Evolutionary conservation across 2,329 filamentous ascomycete genomes (phyloP), one percentile per base, ranked within the genome.

Genomic region (Monilinia vaccinii-corymbosi): DNA sequence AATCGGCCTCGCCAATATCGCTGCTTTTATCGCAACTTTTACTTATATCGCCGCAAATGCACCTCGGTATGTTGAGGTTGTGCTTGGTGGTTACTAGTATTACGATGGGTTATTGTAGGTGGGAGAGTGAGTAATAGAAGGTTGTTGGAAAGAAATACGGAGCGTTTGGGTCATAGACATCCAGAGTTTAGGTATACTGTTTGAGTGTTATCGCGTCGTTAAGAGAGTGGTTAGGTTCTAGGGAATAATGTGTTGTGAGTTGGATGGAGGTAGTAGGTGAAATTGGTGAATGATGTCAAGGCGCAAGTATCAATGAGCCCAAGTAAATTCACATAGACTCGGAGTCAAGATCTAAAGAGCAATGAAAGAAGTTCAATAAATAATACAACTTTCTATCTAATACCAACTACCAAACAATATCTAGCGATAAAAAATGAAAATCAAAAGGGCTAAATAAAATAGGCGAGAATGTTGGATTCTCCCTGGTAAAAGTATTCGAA

Each of bases 161-260:
- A 92, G 75, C 80, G 89, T 62, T 71, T 90, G 65, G 89, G 89
- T 1, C 89, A 94, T 72, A 77, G 77, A 73, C 79, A 83, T 60
- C 86, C 87, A 1, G 83, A 88, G 68, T 91, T 91, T 69, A 70
- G 85, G 45, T 91, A 91, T 71, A 87, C 81, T 1, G 70, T 85
- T 60, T 87, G 58, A 44, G 3, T 2, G 3, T 1, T 25, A 1
- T 16, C 10, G n/a, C 4, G 5, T 28, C 8, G 14, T 9, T 31
- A 11, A 28, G 9, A 21, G 18, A 31, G 11, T 9, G 8, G 23
- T 21, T 4, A 2, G 16, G 4, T 5, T 28, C 1, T 10, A 7
- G 4, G 32, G 11, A n/a, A n/a, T n/a, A n/a, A 8, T 6, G 25
- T n/a, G 23, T 38, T 9, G 0, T 21, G n/a, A 21, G 10, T 16